These are phyloP conservation scores for Sporothrix euskadiensis DNA, from an alignment of 2,329 filamentous ascomycete genomes.

Conservation along the genomic window DNA sequence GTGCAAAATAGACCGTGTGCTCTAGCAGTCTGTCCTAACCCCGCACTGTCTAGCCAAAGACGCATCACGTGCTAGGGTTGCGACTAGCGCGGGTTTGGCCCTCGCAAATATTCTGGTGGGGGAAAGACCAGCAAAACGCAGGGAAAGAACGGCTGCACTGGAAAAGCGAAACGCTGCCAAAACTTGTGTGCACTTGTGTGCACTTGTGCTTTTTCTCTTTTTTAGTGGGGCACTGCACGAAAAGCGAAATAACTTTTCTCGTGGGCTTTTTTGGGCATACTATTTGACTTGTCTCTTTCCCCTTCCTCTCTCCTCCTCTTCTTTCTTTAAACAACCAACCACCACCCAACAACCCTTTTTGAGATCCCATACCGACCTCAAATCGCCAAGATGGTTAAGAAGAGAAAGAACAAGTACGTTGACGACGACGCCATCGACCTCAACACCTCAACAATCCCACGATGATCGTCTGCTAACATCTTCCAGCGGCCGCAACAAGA, in stretches of 20 bases:
- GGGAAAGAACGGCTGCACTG: not conserved
- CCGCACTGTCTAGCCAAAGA: not conserved
- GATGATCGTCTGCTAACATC: conserved; percentile 33
- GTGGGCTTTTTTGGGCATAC: not conserved
- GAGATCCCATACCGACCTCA: conserved; percentile 14
- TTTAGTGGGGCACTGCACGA: not conserved
- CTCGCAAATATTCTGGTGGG: conserved; percentile 23
- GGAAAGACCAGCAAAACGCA: not conserved
- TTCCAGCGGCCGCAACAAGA: conserved; percentile 95
- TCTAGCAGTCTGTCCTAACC: not conserved
- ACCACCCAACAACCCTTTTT: conserved; percentile 24
- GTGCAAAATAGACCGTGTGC: not conserved
- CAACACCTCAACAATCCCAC: not conserved
- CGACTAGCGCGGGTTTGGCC: not conserved
- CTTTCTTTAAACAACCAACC: conserved; percentile 22
- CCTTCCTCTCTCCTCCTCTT: conserved; percentile 11
- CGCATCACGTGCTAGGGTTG: conserved; percentile 33
- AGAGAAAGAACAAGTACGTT: conserved; percentile 55
- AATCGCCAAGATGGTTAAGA: conserved; percentile 37
- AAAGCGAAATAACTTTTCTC: conserved; percentile 16
- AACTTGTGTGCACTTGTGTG: conserved; percentile 17
- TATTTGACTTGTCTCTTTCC: conserved; percentile 8
- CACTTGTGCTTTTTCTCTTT: not conserved
- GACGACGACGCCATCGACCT: not conserved
- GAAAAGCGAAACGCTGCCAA: conserved; percentile 16